phyloP scores from a whole-genome alignment of 306 rosid species.

The Trifolium dubium region DNA sequence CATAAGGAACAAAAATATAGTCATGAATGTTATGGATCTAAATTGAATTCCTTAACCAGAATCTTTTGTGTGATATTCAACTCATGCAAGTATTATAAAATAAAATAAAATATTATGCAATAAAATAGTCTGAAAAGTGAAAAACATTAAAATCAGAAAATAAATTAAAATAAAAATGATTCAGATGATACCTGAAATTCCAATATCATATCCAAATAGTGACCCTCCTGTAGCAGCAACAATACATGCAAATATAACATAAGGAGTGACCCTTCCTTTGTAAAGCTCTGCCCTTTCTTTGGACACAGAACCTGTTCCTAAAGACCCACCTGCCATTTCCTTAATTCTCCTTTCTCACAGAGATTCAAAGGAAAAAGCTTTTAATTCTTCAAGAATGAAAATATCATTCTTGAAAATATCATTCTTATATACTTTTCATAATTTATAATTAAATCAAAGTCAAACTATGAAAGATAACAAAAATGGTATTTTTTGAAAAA shows the following conservation, averaged over 20 bases:
- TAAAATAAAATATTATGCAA: neutral
- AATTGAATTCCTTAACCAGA: conserved; percentile 21
- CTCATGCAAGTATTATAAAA: neutral
- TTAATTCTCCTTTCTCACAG: neutral
- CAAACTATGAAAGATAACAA: no score
- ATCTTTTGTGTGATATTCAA: conserved; percentile 6
- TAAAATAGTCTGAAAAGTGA: conserved; percentile 7
- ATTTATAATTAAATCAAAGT: no score
- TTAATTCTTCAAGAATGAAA: no score
- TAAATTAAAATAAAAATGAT: neutral
- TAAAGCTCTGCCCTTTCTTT: conserved; percentile 78
- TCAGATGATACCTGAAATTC: conserved; percentile 74
- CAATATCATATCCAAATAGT: conserved; percentile 93
- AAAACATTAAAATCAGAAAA: conserved; percentile 22
- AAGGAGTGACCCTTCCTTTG: conserved; percentile 70
- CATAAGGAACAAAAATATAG: no score
- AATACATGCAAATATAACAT: conserved; percentile 74
- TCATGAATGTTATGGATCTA: conserved; percentile 7
- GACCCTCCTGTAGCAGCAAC: conserved; percentile 88
- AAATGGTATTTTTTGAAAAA: no score
- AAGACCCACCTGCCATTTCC: conserved; percentile 81
- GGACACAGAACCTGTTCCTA: conserved; percentile 51
- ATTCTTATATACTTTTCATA: no score
- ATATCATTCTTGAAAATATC: no score
- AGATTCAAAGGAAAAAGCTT: no score